phyloP scores from a whole-genome alignment of 495 filamentous ascomycete genomes.

The Talaromyces borbonicus region DNA sequence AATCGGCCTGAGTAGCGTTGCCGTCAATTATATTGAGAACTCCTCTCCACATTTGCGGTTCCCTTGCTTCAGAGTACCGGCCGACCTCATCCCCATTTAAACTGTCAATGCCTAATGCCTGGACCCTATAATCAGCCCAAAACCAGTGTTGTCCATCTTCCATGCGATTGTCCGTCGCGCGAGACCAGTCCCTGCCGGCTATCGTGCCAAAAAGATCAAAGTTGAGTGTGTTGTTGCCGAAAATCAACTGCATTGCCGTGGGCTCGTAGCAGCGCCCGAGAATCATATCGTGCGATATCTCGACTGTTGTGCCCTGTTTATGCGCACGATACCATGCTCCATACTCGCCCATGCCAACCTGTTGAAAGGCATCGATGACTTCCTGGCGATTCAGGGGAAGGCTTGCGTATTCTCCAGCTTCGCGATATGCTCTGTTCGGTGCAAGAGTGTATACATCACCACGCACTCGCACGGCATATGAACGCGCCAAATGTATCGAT shows the following conservation, averaged over 20 bases:
- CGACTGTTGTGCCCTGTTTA: conserved; percentile 21
- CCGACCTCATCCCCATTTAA: conserved; percentile 43
- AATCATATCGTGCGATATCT: conserved; percentile 40
- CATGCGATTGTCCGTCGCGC: conserved; percentile 36
- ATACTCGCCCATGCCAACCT: conserved; percentile 32
- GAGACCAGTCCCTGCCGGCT: conserved; percentile 32
- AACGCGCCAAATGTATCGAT: conserved; percentile 30
- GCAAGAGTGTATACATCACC: conserved; percentile 42
- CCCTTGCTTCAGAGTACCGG: conserved; percentile 29
- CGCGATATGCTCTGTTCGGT: conserved; percentile 16
- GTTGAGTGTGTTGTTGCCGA: conserved; percentile 19
- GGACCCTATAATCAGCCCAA: conserved; percentile 45
- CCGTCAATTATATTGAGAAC: conserved; percentile 34
- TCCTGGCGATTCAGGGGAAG: conserved; percentile 23
- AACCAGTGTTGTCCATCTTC: conserved; percentile 35
- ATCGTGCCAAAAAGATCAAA: conserved; percentile 28
- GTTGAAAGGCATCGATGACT: conserved; percentile 24
- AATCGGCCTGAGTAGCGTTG: conserved; percentile 16
- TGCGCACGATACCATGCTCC: conserved; percentile 40
- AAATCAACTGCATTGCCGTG: conserved; percentile 37
- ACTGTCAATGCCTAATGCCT: conserved; percentile 43
- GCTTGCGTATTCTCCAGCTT: conserved; percentile 13
- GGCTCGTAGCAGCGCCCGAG: conserved; percentile 46
- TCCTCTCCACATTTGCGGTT: conserved; percentile 35
- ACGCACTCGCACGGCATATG: conserved; percentile 28